A percentile compares a stretch with the other conserved stretches of the same genome.
These are phyloP conservation scores for Stenocarpella maydis DNA, from an alignment of 2,329 filamentous ascomycete species.

Conservation along the genomic window DNA sequence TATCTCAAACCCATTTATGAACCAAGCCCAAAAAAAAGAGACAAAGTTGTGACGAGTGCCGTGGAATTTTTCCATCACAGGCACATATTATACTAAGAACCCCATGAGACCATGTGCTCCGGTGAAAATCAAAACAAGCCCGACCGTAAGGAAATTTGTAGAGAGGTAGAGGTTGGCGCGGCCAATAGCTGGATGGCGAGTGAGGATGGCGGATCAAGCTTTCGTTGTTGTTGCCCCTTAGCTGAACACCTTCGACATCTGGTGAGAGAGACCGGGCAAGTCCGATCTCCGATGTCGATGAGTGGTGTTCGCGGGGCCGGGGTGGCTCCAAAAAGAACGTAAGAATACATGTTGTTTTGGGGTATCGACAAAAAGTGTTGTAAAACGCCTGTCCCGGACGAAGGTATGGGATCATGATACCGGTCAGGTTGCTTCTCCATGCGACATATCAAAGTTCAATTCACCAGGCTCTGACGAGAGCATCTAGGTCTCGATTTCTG, in stretches of 20 bases:
- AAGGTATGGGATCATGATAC: slow-evolving; percentile 12
- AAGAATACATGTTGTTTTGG: slow-evolving; percentile 36
- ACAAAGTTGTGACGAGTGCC: slow-evolving; percentile 23
- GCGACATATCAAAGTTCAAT: not conserved
- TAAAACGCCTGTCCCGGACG: slow-evolving; percentile 28
- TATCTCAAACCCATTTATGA: slow-evolving; percentile 33
- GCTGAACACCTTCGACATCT: not conserved
- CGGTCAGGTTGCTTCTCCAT: slow-evolving; percentile 11
- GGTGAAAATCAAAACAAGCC: slow-evolving; percentile 28
- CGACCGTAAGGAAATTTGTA: slow-evolving; percentile 26
- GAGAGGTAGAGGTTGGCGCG: slow-evolving; percentile 8
- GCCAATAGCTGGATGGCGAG: not conserved
- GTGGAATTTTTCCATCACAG: slow-evolving; percentile 34
- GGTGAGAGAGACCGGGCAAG: not conserved
- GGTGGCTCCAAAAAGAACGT: slow-evolving; percentile 29
- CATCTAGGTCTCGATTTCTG: slow-evolving; percentile 52
- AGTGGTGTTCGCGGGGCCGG: slow-evolving; percentile 6
- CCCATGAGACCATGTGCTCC: slow-evolving; percentile 32
- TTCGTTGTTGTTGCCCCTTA: not conserved
- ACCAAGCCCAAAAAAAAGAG: slow-evolving; percentile 18
- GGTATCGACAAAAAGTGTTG: slow-evolving; percentile 36
- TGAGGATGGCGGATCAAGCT: not conserved
- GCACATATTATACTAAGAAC: slow-evolving; percentile 34
- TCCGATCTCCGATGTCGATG: slow-evolving; percentile 16
- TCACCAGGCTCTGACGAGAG: not conserved